These are phyloP conservation scores for Ustilago cynodontis DNA, from an alignment of 1,284 basidiomycete genomes.

Conservation along the genomic window DNA sequence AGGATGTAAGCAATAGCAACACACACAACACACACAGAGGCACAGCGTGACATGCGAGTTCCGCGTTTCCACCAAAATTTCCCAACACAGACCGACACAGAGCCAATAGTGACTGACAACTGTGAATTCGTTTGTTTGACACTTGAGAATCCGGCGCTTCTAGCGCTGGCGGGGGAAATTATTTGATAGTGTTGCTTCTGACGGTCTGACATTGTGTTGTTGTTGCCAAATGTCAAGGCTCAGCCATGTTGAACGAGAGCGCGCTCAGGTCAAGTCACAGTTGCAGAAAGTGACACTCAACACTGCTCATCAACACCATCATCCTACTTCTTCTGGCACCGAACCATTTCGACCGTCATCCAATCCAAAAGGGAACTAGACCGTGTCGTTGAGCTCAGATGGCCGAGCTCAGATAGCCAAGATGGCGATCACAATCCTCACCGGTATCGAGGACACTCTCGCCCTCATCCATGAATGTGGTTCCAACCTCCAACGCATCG, in stretches of 20 bases:
- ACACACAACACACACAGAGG: conserved; percentile 1
- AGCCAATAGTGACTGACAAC: too few species aligned
- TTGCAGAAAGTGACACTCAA: conserved; percentile 21
- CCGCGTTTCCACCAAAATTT: conserved; percentile 2
- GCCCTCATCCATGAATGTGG: conserved; percentile 50
- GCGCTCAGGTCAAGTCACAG: conserved; percentile 35
- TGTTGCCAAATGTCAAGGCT: neutral
- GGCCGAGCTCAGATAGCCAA: too few species aligned
- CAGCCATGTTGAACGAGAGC: conserved; percentile 25
- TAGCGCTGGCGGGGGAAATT: neutral
- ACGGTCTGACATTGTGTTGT: neutral
- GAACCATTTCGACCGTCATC: too few species aligned
- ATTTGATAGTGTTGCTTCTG: neutral
- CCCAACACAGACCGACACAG: conserved; percentile 1
- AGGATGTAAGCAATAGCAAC: neutral
- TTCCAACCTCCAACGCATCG: conserved; percentile 17
- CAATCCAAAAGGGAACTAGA: too few species aligned
- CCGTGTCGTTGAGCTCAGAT: too few species aligned
- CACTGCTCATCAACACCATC: neutral
- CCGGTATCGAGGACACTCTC: conserved; percentile 49
- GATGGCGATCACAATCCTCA: conserved; percentile 37
- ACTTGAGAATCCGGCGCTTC: conserved; percentile 3
- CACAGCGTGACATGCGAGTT: conserved; percentile 7
- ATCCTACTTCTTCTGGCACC: neutral
- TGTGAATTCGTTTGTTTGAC: too few species aligned